Percentiles rank a stretch among this genome's conserved stretches.
phyloP scores from a whole-genome alignment of 768 basidiomycete species.

The Crucibulum laeve region DNA sequence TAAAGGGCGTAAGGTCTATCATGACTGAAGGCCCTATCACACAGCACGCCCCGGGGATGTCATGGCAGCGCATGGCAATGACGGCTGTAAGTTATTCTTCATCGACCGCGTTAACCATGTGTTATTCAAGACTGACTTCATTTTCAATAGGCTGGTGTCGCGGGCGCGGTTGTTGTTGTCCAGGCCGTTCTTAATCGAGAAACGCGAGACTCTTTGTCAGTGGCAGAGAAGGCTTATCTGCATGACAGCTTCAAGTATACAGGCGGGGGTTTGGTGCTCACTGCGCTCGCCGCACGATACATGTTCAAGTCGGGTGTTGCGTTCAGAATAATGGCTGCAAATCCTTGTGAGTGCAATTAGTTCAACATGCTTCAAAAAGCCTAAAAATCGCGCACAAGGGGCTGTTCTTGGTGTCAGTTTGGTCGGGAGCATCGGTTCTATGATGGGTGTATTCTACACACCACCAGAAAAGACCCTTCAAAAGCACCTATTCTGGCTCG shows the following conservation, averaged over 20 bases:
- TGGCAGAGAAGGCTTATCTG: conserved; percentile 62
- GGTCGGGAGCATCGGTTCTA: conserved; percentile 74
- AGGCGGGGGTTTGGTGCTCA: conserved; percentile 72
- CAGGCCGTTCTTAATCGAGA: conserved; percentile 74
- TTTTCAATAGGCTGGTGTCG: conserved; percentile 66
- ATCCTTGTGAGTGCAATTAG: conserved; percentile 56
- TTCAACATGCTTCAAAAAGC: background rate
- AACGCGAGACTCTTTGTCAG: conserved; percentile 62
- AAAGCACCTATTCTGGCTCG: conserved; percentile 82
- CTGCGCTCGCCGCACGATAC: conserved; percentile 74
- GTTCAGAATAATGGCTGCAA: conserved; percentile 75
- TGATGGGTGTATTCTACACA: conserved; percentile 81
- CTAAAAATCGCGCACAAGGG: conserved; percentile 38
- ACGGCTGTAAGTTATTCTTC: conserved; percentile 20
- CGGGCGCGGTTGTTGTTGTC: conserved; percentile 59
- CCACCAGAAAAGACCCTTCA: conserved; percentile 71
- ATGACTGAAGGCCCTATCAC: conserved; percentile 38
- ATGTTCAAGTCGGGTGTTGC: conserved; percentile 68
- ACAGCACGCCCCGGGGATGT: conserved; percentile 24
- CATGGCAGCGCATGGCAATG: conserved; percentile 26
- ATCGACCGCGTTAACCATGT: conserved; percentile 23
- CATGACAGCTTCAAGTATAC: conserved; percentile 83
- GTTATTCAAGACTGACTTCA: conserved; percentile 26
- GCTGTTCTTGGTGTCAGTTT: conserved; percentile 79
- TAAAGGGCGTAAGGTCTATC: conserved; percentile 37